Evolutionary conservation across 305 asterid species (phyloP), one percentile per base, ranked within the genome.

Genomic region (Salvia sclarea): DNA sequence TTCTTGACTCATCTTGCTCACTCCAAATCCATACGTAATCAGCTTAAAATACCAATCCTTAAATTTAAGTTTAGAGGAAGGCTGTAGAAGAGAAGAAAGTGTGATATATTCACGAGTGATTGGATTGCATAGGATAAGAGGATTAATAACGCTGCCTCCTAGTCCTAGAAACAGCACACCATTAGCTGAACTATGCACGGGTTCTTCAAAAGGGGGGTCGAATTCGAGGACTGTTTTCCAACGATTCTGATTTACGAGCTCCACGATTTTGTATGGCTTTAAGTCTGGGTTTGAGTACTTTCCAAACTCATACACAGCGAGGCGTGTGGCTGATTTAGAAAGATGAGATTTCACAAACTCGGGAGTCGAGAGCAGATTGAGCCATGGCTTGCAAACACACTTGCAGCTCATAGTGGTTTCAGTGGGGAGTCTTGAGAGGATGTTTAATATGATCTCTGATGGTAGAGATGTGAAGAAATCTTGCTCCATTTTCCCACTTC

Each of bases 311-410:
- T 7, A 22, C 4, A n/a, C 20, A 25, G 20, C 20, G 0, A 54
- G 12, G 12, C 60, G 5, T 0, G 60, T 4, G 38, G n/a, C 12
- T 3, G 84, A 75, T 68, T 58, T 79, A 3, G 82, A 68, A 28
- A 72, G 61, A 63, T 78, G 81, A 43, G 56, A 17, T 2, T 54
- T 35, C 12, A 75, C 72, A 7, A 85, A 84, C 55, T 81, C 83
- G 0, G 45, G 79, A 18, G 69, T 54, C 0, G 56, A 20, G 70
- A 84, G 22, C 7, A 84, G 57, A 4, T 52, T 6, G 10, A 25
- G 55, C 81, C 76, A 84, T 33, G 44, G 12, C 72, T 79, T 84
- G 80, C 88, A 81, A 7, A 84, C 86, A 3, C 70, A 41, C 13
- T 71, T 65, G 78, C 84, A 82, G 1, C 22, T 47, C 43, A 70